Evolutionary conservation across 1,284 basidiomycete species (phyloP).

Genomic region (Moniliella sp.): DNA sequence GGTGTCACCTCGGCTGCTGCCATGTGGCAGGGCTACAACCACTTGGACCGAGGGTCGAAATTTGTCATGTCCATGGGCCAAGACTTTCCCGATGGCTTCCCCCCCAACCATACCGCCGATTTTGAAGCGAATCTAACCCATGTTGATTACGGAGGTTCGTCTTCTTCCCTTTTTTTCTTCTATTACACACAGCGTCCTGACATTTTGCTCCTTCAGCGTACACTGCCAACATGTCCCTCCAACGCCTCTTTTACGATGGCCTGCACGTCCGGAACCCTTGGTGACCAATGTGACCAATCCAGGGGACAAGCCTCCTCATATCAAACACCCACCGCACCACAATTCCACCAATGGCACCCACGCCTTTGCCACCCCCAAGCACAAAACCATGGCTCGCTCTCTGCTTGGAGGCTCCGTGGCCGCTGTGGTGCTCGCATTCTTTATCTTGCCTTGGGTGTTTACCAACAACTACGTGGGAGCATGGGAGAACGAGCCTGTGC

Average conservation of each 20-base stretch:
- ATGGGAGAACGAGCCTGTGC: too few relatives aligned
- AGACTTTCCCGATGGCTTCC: slow-evolving; percentile 6
- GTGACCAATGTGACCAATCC: slow-evolving; percentile 9
- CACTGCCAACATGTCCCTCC: slow-evolving; percentile 13
- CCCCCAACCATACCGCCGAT: slow-evolving; percentile 11
- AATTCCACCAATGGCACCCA: slow-evolving; percentile 8
- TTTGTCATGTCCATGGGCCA: slow-evolving; percentile 11
- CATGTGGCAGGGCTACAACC: slow-evolving; percentile 18
- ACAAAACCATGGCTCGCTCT: slow-evolving; percentile 7
- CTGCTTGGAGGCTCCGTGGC: slow-evolving; percentile 9
- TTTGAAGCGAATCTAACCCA: slow-evolving; percentile 22
- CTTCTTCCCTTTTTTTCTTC: too few relatives aligned
- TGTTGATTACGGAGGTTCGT: too few relatives aligned
- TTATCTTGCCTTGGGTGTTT: slow-evolving; percentile 2
- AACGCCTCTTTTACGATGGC: slow-evolving; percentile 13
- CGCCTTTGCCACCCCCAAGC: slow-evolving; percentile 10
- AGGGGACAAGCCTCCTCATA: slow-evolving; percentile 7
- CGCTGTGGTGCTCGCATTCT: slow-evolving; percentile 5
- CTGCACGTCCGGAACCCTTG: slow-evolving; percentile 10
- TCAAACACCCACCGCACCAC: too few relatives aligned
- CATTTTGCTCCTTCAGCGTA: too few relatives aligned
- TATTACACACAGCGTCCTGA: too few relatives aligned
- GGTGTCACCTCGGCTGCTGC: slow-evolving; percentile 27
- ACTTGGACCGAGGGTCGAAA: slow-evolving; percentile 19
- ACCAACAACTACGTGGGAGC: too few relatives aligned